Percentiles rank a stretch among this genome's conserved stretches.
Evolutionary conservation across 2,329 filamentous ascomycete species (phyloP).

Genomic region (Tolypocladium amazonense): DNA sequence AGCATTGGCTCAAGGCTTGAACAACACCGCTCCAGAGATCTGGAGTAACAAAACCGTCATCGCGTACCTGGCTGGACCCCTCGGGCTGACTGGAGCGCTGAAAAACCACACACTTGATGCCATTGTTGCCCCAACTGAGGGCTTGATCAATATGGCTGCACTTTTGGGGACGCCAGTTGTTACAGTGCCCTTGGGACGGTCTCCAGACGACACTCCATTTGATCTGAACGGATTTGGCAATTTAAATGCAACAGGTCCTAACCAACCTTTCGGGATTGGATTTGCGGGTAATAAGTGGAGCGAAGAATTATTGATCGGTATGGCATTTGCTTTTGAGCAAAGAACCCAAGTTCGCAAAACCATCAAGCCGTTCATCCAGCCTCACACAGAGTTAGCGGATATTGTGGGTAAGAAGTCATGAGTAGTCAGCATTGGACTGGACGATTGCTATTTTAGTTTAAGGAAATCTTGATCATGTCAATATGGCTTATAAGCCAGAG

Average conservation of each 20-base stretch:
- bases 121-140: background rate
- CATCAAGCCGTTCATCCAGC: conserved; percentile 16
- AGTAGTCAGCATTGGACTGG: too few species aligned
- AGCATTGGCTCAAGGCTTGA: conserved; percentile 22
- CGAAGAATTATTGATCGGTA: conserved; percentile 49
- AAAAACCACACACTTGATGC: background rate
- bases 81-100: background rate
- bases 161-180: conserved; percentile 42
- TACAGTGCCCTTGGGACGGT: conserved; percentile 52
- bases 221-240: conserved; percentile 32
- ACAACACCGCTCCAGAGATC: background rate
- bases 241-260: conserved; percentile 38
- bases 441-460: too few species aligned
- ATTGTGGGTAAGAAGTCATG: conserved; percentile 1
- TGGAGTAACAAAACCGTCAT: background rate
- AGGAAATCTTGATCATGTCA: too few species aligned
- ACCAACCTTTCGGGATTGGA: conserved; percentile 49
- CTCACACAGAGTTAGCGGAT: conserved; percentile 20
- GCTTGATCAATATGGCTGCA: background rate
- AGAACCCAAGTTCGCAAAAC: conserved; percentile 24
- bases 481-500: too few species aligned
- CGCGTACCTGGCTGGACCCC: background rate
- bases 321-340: conserved; percentile 61
- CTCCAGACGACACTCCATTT: conserved; percentile 36
- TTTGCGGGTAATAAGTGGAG: conserved; percentile 51